These are phyloP conservation scores for Tolypocladium endophyticum DNA, from an alignment of 2,329 filamentous ascomycete genomes.

Conservation along the genomic window DNA sequence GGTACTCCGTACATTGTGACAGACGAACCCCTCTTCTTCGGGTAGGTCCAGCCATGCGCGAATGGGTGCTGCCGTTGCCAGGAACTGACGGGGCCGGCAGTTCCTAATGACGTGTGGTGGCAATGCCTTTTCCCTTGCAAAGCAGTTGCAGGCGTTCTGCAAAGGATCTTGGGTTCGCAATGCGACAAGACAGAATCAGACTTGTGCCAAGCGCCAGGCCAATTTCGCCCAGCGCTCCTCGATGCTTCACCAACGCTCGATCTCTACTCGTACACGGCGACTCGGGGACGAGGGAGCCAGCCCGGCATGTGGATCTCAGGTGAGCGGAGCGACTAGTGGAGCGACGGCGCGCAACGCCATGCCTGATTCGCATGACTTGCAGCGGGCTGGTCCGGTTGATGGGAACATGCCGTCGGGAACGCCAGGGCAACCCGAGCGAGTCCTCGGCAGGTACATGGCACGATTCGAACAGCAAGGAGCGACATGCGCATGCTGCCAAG, in stretches of 20 bases:
- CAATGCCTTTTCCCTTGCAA: background rate
- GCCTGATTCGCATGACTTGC: conserved; percentile 16
- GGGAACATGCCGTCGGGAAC: conserved; percentile 1
- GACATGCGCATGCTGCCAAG: background rate
- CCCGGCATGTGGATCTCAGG: background rate
- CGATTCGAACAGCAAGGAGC: background rate
- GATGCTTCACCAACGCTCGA: background rate
- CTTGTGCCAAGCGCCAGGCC: background rate
- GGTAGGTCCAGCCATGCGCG: background rate
- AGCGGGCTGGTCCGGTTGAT: conserved; percentile 16
- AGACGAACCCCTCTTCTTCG: background rate
- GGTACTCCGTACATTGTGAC: too few relatives aligned
- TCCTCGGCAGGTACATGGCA: background rate
- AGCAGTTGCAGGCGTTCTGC: background rate
- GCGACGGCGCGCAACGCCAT: conserved; percentile 7
- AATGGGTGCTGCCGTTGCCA: background rate
- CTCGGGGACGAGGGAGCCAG: background rate
- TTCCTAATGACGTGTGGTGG: background rate
- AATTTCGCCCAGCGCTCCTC: background rate
- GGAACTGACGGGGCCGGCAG: background rate
- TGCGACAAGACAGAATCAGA: background rate
- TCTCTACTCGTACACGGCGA: too few relatives aligned
- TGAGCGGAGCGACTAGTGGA: conserved; percentile 1
- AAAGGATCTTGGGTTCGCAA: background rate
- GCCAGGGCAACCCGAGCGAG: background rate